Evolutionary conservation across 2,329 filamentous ascomycete species (phyloP), one percentile per base, ranked within the genome.

Genomic region (Penicillium sp.): DNA sequence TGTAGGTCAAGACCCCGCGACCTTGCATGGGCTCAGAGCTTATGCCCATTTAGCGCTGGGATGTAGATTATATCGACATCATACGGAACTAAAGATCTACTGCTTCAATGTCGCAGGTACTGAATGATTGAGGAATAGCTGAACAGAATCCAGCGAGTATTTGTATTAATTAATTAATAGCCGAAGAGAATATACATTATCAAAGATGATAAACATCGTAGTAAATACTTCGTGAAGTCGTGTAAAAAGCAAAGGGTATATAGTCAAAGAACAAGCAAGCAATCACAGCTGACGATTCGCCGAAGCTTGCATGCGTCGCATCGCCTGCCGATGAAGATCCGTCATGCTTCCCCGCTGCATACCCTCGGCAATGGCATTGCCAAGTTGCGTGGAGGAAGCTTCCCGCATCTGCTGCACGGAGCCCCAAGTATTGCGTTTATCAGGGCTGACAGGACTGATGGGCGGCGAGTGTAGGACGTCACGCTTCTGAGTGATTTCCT

Each of bases 261-360:
- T 53, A 56, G 46, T 41, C 32, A 46, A 46, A 40, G 24, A 27
- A 27, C 24, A 27, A 29, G 8, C 50, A 10, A 31, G 3, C 31
- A 36, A 43, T 49, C 62, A 67, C 22, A 64, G 56, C 43, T 62
- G 63, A 44, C 67, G 71, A 57, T 82, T 83, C 0, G 81, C 83
- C 45, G 75, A 72, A 13, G 80, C 79, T 69, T 96, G 92, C 86
- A 97, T 88, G 70, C 81, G 86, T 58, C 88, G 81, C 83, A 97
- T 82, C 1, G 88, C 89, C 59, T 92, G 88, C 18, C 88, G 82
- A 70, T 97, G 92, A 21, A 87, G 81, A 43, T 89, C 88, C 48
- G 89, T 78, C 77, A 96, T 83, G 59, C 88, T 84, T 0, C 87
- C 87, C 14, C 83, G 85, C 50, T 90, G 81, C 88, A 95, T 94